phyloP scores from a whole-genome alignment of 371 early-diverging fungal genomes.

The Lichtheimia ramosa region DNA sequence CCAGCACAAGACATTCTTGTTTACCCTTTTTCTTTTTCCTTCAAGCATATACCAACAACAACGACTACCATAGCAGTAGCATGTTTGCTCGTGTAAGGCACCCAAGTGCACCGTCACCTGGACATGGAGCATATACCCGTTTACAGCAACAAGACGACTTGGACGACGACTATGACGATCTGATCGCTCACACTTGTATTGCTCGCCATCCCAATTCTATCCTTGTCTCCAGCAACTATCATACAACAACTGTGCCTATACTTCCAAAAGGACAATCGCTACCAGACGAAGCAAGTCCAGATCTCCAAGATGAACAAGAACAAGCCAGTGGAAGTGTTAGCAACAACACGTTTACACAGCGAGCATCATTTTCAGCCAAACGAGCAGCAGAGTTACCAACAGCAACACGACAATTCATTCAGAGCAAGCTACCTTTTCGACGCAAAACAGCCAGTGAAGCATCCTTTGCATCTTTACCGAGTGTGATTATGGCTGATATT shows the following conservation, averaged over 20 bases:
- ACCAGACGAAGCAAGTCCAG: neutral
- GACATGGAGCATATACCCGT: constrained; percentile 28
- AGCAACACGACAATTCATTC: constrained; percentile 34
- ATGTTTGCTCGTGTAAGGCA: constrained; percentile 28
- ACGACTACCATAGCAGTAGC: neutral
- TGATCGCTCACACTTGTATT: constrained; percentile 16
- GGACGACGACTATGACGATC: constrained; percentile 31
- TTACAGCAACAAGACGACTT: constrained; percentile 39
- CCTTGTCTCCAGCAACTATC: constrained; percentile 28
- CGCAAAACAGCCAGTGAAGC: constrained; percentile 19
- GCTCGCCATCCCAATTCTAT: constrained; percentile 39
- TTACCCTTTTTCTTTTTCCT: neutral
- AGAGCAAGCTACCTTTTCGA: constrained; percentile 39
- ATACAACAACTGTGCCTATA: constrained; percentile 26
- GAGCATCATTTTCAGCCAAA: constrained; percentile 24
- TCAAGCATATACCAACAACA: neutral
- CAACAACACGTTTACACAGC: constrained; percentile 20
- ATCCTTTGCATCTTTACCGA: constrained; percentile 35
- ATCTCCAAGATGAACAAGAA: neutral
- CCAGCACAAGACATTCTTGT: neutral
- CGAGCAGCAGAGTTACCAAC: constrained; percentile 24
- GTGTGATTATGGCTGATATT: constrained; percentile 45
- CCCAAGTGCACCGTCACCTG: constrained; percentile 12
- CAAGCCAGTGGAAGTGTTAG: neutral
- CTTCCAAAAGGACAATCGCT: constrained; percentile 16